Conservation (phyloP, 495 filamentous ascomycete genomes). For the Acidiella bohemica region DNA sequence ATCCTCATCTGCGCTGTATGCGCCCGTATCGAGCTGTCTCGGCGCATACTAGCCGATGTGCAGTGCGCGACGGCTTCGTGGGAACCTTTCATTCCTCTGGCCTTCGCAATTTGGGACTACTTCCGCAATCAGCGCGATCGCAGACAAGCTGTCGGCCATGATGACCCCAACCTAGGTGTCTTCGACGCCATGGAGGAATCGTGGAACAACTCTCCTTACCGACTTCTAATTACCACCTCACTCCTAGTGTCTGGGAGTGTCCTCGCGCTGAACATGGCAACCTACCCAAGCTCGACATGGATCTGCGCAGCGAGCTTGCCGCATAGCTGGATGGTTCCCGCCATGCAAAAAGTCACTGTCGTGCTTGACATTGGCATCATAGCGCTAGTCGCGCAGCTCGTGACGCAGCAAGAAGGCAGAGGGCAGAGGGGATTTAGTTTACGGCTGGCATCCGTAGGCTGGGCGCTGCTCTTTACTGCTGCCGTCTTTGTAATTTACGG, state of each 20-base stretch:
- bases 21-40: conserved; percentile 19
- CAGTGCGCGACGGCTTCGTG: conserved; percentile 21
- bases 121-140: conserved; percentile 1
- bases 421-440: neutral
- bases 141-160: neutral
- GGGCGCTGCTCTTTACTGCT: conserved; percentile 19
- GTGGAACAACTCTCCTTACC: conserved; percentile 10
- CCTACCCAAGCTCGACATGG: conserved; percentile 17
- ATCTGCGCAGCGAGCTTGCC: conserved; percentile 21
- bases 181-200: conserved; percentile 8
- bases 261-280: conserved; percentile 6
- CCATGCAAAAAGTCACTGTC: conserved; percentile 18
- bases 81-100: conserved; percentile 12
- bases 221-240: conserved; percentile 16
- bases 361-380: conserved; percentile 16
- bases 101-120: conserved; percentile 17
- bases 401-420: conserved; percentile 5
- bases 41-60: conserved; percentile 14
- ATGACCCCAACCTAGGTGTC: conserved; percentile 4
- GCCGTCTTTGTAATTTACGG: neutral
- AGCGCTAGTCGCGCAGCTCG: conserved; percentile 10
- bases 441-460: conserved; percentile 16
- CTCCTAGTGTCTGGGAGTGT: conserved; percentile 18
- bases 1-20: conserved; percentile 20
- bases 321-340: conserved; percentile 11